Conservation (phyloP, 495 filamentous ascomycete species). For the Aspergillus olivimuriae region DNA sequence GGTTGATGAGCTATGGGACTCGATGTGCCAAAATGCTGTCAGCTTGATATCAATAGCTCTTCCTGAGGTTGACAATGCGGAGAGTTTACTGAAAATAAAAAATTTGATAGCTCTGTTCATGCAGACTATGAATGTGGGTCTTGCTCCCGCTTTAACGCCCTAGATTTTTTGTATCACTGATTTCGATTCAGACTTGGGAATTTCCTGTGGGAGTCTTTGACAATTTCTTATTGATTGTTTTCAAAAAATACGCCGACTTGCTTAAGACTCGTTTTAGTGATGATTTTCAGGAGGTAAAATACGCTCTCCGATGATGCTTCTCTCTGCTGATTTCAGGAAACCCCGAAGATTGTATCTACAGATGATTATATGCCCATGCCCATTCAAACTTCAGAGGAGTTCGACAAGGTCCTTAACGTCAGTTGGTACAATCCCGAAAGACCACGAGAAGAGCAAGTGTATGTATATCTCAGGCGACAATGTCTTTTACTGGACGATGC, state of each 20-base stretch:
- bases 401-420: slow-evolving; percentile 88
- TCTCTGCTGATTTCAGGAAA: slow-evolving; percentile 10
- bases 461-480: slow-evolving; percentile 22
- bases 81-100: slow-evolving; percentile 84
- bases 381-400: slow-evolving; percentile 81
- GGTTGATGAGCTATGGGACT: slow-evolving; percentile 97
- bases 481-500: background rate
- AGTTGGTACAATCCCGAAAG: slow-evolving; percentile 89
- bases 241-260: slow-evolving; percentile 89
- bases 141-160: too few relatives aligned
- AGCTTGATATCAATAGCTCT: slow-evolving; percentile 71
- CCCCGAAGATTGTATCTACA: slow-evolving; percentile 75
- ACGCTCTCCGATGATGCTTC: background rate
- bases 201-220: slow-evolving; percentile 80
- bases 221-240: slow-evolving; percentile 74
- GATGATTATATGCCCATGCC: slow-evolving; percentile 99
- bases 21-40: slow-evolving; percentile 87
- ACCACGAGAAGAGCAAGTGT: slow-evolving; percentile 67
- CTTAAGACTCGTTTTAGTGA: slow-evolving; percentile 85
- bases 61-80: slow-evolving; percentile 70
- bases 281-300: slow-evolving; percentile 78
- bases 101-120: slow-evolving; percentile 90
- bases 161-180: slow-evolving; percentile 12
- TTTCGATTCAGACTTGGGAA: slow-evolving; percentile 63
- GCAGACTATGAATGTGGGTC: slow-evolving; percentile 81